Evolutionary conservation across 164 flowering plant species (phyloP), one percentile per base, ranked within the genome.

Genomic region (Nelumbo lutea): DNA sequence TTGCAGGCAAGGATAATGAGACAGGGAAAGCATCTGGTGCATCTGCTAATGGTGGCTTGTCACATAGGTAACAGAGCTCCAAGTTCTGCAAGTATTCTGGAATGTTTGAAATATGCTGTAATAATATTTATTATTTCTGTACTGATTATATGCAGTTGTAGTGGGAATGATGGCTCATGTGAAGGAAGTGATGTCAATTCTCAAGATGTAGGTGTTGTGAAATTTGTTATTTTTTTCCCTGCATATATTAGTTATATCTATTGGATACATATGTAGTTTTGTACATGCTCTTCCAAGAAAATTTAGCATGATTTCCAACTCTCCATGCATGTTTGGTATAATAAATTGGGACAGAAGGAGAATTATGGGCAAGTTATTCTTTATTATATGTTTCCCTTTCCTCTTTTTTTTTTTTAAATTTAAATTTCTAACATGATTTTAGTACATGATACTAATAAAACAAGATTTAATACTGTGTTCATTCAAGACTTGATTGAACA

Each of bases 1-100:
- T 84, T 61, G 79, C 83, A 6, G 82, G 83, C 60, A 84, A 79
- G 71, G 69, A 68, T 53, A 72, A 72, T 71, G 84, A 81, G 62
- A 69, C 69, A 55, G 82, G 78, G 48, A 82, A 79, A 76, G 61
- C 81, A 69, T 65, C 82, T 65, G 83, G 84, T 44, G 65, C 80
- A 41, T 73, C 73, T 46, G 64, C 60, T 57, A 78, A 72, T 69
- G 73, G 76, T 56, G 78, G 55, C 44, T 55, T 59, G 41, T 72
- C 81, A 42, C 73, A 78, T 45, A 74, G 81, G 78, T 78, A 72
- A 60, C 11, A 9, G 5, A 4, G n/a, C 42, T 47, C 44, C 66
- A 65, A 40, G 5, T 64, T 42, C 9, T 44, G 14, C 10, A 0
- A 4, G 50, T 53, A 44, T 47, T 66, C 15, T 65, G 6, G 52